Percentiles rank a stretch among this genome's conserved stretches.
Conservation (phyloP, 768 basidiomycete species). For the Russula earlei region DNA sequence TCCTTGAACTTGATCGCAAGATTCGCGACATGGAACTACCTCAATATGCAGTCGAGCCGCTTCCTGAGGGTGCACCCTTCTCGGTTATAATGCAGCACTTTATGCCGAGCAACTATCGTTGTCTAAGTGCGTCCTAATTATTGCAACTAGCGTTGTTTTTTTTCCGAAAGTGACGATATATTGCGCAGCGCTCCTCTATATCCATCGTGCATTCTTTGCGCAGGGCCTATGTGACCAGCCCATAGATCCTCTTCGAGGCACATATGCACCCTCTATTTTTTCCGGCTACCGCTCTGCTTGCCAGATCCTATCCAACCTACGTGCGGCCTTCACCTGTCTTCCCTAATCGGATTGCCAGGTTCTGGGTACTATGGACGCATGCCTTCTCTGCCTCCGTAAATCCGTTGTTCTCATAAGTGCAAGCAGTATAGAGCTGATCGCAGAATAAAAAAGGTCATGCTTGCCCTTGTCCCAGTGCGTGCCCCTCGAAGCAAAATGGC, state of each 20-base stretch:
- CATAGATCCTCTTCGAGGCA: constrained; percentile 42
- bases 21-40: constrained; percentile 61
- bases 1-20: constrained; percentile 49
- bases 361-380: constrained; percentile 19
- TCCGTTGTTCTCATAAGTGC: not conserved
- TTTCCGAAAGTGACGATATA: not conserved
- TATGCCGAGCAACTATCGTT: constrained; percentile 67
- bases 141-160: not conserved
- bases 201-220: constrained; percentile 70
- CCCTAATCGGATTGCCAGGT: constrained; percentile 10
- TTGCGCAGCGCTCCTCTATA: constrained; percentile 53
- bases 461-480: constrained; percentile 69
- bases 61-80: constrained; percentile 42
- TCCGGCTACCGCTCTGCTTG: constrained; percentile 16
- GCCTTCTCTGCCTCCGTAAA: constrained; percentile 15
- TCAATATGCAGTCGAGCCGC: constrained; percentile 43
- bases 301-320: constrained; percentile 9
- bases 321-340: constrained; percentile 1
- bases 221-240: constrained; percentile 60
- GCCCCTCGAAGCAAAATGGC: constrained; percentile 58
- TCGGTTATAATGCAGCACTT: constrained; percentile 61
- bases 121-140: constrained; percentile 42
- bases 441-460: constrained; percentile 43
- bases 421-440: not conserved
- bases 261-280: constrained; percentile 15